These are phyloP conservation scores for Dictyophora rubrovolvata DNA, from an alignment of 768 basidiomycete genomes.

Conservation along the genomic window DNA sequence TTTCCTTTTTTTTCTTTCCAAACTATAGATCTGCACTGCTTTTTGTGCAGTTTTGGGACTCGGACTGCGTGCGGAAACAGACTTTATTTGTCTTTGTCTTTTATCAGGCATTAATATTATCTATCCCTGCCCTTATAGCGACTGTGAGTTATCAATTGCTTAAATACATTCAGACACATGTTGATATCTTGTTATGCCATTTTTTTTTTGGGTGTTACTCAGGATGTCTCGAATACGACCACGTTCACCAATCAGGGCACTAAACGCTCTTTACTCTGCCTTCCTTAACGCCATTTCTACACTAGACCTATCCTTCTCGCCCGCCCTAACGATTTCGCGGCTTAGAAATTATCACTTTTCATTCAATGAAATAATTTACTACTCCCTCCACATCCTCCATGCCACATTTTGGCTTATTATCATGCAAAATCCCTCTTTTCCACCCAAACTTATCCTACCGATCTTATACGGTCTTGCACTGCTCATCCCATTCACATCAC, in stretches of 20 bases:
- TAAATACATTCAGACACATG: neutral
- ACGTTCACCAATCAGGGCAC: slow-evolving; percentile 1
- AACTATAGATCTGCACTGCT: neutral
- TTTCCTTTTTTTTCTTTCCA: neutral
- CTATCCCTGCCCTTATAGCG: neutral
- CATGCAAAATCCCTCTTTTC: slow-evolving; percentile 61
- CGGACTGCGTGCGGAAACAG: neutral
- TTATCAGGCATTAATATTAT: neutral
- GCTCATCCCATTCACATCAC: slow-evolving; percentile 75
- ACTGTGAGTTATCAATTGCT: neutral
- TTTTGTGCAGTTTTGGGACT: neutral
- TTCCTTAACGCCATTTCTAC: slow-evolving; percentile 52
- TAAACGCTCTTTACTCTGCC: slow-evolving; percentile 28
- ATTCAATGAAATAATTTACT: slow-evolving; percentile 47
- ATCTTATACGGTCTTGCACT: slow-evolving; percentile 57
- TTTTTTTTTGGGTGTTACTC: neutral
- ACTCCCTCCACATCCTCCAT: slow-evolving; percentile 48
- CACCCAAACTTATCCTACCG: slow-evolving; percentile 70
- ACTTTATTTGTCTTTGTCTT: neutral
- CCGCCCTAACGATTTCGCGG: slow-evolving; percentile 49
- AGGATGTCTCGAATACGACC: slow-evolving; percentile 8
- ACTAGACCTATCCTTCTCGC: slow-evolving; percentile 70
- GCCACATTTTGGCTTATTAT: slow-evolving; percentile 63
- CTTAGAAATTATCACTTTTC: slow-evolving; percentile 49
- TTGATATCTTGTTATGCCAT: neutral